Percentiles rank a stretch among this genome's conserved stretches.
These are phyloP conservation scores for Fistulifera pelliculosa DNA, from an alignment of 108 stramenopile species.

Conservation along the genomic window DNA sequence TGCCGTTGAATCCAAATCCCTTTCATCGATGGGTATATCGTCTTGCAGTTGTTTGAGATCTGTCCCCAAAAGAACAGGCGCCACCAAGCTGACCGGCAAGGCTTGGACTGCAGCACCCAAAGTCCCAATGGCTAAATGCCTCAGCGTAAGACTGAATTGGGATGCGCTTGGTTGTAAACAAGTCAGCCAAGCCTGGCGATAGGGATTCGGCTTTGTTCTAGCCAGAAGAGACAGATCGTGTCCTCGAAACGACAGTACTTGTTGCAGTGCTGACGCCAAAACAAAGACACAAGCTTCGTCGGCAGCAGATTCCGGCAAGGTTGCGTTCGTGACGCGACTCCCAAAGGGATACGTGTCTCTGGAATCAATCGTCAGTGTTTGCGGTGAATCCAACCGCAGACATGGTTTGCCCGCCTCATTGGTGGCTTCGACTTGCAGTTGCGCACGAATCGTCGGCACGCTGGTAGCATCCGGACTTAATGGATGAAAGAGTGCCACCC, in stretches of 20 bases:
- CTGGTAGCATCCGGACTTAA: conserved; percentile 55
- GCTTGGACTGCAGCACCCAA: conserved; percentile 32
- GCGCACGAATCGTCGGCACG: conserved; percentile 43
- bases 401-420: conserved; percentile 18
- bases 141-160: conserved; percentile 11
- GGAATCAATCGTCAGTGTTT: conserved; percentile 6
- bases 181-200: conserved; percentile 37
- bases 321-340: conserved; percentile 33
- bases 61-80: conserved; percentile 29
- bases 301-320: conserved; percentile 2
- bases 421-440: conserved; percentile 43
- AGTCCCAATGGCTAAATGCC: conserved; percentile 21
- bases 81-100: conserved; percentile 24
- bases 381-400: conserved; percentile 30
- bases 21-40: conserved; percentile 23
- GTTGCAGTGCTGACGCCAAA: conserved; percentile 57
- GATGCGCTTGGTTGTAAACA: conserved; percentile 16
- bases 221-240: conserved; percentile 23
- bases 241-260: conserved; percentile 38
- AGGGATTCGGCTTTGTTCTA: conserved; percentile 34
- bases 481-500: conserved; percentile 74
- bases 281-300: conserved; percentile 57
- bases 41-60: conserved; percentile 25
- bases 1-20: conserved; percentile 11
- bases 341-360: conserved; percentile 29